phyloP scores from a whole-genome alignment of 2,329 filamentous ascomycete species.

The Cytospora mali region DNA sequence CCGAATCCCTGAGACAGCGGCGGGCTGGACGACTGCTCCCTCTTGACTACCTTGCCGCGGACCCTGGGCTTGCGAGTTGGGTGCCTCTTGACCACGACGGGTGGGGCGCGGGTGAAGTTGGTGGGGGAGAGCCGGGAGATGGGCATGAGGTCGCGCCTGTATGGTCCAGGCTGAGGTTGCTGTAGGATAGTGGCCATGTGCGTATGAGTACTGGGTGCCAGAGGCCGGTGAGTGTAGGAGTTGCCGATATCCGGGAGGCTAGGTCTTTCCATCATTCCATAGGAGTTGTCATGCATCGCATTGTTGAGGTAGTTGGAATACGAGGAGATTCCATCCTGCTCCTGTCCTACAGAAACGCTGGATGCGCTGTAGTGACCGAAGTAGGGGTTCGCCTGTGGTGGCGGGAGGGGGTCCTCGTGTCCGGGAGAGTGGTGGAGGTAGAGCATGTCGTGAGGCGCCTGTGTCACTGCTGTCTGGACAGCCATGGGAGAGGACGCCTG shows the following conservation, averaged over 20 bases:
- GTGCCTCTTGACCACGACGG: constrained; percentile 14
- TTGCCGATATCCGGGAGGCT: constrained; percentile 9
- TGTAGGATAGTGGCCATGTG: constrained; percentile 11
- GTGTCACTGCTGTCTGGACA: constrained; percentile 41
- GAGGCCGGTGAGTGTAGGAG: constrained; percentile 22
- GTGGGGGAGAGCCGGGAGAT: constrained; percentile 18
- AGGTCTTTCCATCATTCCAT: constrained; percentile 3
- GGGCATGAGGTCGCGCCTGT: constrained; percentile 20
- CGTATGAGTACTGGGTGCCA: constrained; percentile 9
- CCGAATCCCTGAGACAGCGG: background rate
- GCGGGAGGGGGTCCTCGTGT: constrained; percentile 26
- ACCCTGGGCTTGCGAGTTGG: constrained; percentile 18
- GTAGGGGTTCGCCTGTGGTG: constrained; percentile 38
- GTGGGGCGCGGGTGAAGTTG: constrained; percentile 5
- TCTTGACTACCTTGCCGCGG: constrained; percentile 4
- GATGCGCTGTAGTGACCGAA: constrained; percentile 44
- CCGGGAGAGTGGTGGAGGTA: constrained; percentile 42
- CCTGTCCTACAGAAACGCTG: constrained; percentile 38
- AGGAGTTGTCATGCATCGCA: background rate
- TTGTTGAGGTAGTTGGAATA: constrained; percentile 12
- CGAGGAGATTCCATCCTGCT: constrained; percentile 15
- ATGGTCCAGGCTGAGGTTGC: constrained; percentile 4
- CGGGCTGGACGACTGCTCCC: constrained; percentile 16
- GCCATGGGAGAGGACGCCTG: constrained; percentile 51
- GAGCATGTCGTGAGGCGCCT: constrained; percentile 43